Base-by-base conservation (phyloP, 2,329 filamentous ascomycete species). In the Epichloe aotearoae region DNA sequence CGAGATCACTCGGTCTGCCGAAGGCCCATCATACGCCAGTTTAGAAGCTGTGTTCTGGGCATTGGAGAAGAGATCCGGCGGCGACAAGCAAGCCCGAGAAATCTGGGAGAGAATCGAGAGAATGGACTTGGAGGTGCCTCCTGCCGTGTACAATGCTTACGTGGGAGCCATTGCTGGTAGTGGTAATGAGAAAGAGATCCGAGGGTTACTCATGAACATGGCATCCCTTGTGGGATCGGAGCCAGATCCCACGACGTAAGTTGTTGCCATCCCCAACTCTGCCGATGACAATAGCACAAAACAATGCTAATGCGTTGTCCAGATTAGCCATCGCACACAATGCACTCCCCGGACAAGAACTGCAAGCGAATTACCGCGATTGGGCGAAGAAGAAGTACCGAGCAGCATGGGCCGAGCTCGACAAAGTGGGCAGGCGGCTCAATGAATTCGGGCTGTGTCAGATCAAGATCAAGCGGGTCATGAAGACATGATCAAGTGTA, bases 21-120 rank as follows among this genome's bases (percentile, higher is more conserved):
- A 97, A 66, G 93, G 93, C 0, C 93, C 93, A 0, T 85, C 83
- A 1, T 88, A 93, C 59, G 78, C 80, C 54, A 90, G 84, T 54
- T 76, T 98, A 38, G 80, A 84, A 44, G 84, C 93, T 36, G 83
- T 89, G 2, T 88, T 98, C 58, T 82, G 83, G 57, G 79, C 83
- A 1, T 91, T 89, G 63, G 83, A 94, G 63, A 71, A 71, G 54
- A 72, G 71, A 53, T 73, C 76, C 1, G 73, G 73, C 61, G 71
- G 83, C 57, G 72, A 83, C 65, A 71, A 69, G 19, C 75, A 75
- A 54, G 80, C 85, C 40, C 78, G 79, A 19, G 72, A 78, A 46
- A 80, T 91, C 6, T 94, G 86, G 87, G 70, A 71, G 20, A 81
- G 80, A 66, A 75, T 93, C 52, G 74, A 76, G 58, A 73, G 74